These are phyloP conservation scores for Coniochaeta ligniaria DNA, from an alignment of 2,329 filamentous ascomycete genomes.

Conservation along the genomic window DNA sequence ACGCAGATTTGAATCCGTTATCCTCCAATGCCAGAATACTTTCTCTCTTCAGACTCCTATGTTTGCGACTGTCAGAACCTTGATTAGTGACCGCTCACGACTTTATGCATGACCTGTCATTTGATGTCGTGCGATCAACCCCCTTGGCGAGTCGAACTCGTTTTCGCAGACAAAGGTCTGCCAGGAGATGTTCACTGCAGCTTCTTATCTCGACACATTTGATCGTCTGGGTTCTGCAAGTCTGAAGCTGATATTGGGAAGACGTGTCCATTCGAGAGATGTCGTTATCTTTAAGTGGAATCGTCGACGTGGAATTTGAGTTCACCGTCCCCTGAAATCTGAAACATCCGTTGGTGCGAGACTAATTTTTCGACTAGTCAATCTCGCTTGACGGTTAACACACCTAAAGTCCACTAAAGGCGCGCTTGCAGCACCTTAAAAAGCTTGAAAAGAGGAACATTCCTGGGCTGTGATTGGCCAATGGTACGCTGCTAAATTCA, in stretches of 20 bases:
- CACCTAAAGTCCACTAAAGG: neutral
- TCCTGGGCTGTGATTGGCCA: neutral
- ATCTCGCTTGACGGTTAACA: neutral
- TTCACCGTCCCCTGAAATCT: neutral
- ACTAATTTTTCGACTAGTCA: neutral
- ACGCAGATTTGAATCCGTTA: neutral
- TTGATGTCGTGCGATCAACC: neutral
- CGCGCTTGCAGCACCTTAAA: neutral
- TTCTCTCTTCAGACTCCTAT: neutral
- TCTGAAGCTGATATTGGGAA: neutral
- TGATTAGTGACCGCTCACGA: neutral
- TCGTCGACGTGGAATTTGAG: neutral
- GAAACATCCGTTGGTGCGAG: constrained; percentile 1
- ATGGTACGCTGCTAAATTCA: neutral
- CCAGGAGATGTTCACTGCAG: neutral
- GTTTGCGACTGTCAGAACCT: neutral
- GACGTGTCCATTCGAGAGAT: neutral
- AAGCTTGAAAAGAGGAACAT: neutral
- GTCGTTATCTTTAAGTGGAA: neutral
- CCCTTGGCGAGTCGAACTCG: neutral
- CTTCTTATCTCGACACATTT: neutral
- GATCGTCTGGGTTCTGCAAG: neutral
- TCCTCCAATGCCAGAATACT: neutral
- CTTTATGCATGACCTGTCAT: neutral
- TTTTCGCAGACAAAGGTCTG: neutral